Base-by-base conservation (phyloP, 495 filamentous ascomycete species). In the Cryomyces minteri region DNA sequence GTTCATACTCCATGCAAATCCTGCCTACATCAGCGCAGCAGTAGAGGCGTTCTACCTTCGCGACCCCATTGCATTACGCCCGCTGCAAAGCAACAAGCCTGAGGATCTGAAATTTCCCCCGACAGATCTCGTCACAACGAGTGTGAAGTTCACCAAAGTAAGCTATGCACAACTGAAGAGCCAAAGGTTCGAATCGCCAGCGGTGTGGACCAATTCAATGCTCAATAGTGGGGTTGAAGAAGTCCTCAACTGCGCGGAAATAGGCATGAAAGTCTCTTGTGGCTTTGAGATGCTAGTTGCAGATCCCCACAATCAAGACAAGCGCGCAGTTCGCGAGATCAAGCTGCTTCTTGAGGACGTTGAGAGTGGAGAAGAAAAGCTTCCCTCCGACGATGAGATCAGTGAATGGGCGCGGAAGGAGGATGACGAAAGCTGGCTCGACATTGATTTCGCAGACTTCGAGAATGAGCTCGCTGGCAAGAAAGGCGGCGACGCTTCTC, bases 21-120 rank as follows among this genome's bases (percentile, higher is more conserved):
- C 87, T 5, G 67, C 74, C 5, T 74, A 78, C 45, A 78, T 95
- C 43, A 81, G 84, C 2, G 74, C 86, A 1, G 87, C 86, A 4
- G 73, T 83, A 4, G 90, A 98, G 59, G 78, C 84, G 2, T 96
- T 96, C 59, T 96, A 96, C 60, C 68, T 94, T 41, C 77, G 92
- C 38, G 86, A 96, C 55, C 83, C 90, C 1, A 72, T 84, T 44
- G 69, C 79, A 4, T 61, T 94, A 41, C 79, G 77, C 18, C 74
- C 79, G 1, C 66, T 96, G 1, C 64, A 77, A 47, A 60, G 69
- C 2, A 63, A 68, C 31, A 62, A 67, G 12, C 31, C 58, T 7
- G 55, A 55, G 11, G 62, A 45, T n/a, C 62, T 79, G 9, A 46
- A 47, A 2, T 92, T 98, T 55, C 72, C 76, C 4, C 84, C 86